Base-by-base conservation (phyloP, 2,329 filamentous ascomycete species). In the Monosporascus cannonballus region DNA sequence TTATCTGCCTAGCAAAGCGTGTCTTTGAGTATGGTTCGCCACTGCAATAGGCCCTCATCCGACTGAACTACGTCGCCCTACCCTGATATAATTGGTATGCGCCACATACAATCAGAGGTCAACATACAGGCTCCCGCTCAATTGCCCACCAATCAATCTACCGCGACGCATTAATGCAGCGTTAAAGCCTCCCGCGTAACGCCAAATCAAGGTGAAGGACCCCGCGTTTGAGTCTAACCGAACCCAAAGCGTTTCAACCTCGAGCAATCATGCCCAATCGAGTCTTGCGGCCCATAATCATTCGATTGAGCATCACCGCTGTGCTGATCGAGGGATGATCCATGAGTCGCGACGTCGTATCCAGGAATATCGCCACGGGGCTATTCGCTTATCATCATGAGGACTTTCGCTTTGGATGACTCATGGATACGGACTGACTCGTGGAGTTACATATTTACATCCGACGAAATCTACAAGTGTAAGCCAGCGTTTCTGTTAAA, bases 211-310 rank as follows among this genome's bases (percentile, higher is more conserved):
- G 14, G 17, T 20, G 22, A 18, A 3, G 3, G 46, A 39, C 30
- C 18, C 41, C 22, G n/a, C 49, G 8, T 53, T 24, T 30, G 49
- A 47, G 48, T 51, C 44, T 25, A 47, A 45, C 51, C 50, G 38
- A 54, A 24, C 24, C 54, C 58, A 52, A 61, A 61, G 58, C 14
- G 57, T 59, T 64, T 61, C 58, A 59, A 53, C 59, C 51, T 60
- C 56, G 56, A 54, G 49, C 54, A 49, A 47, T 38, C 54, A 49
- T 54, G 50, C 49, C 56, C 56, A 52, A 53, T 58, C 30, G 61
- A 58, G 63, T 63, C 60, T 57, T 46, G 55, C 56, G 57, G 50
- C 51, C 47, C 47, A 51, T 34, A 34, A 34, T 34, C 30, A 34
- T 34, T 14, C 3, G 30, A 34, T 34, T 34, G 3, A 9, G 30